phyloP scores from a whole-genome alignment of 2,329 filamentous ascomycete genomes.

The Metarhizium sp. region DNA sequence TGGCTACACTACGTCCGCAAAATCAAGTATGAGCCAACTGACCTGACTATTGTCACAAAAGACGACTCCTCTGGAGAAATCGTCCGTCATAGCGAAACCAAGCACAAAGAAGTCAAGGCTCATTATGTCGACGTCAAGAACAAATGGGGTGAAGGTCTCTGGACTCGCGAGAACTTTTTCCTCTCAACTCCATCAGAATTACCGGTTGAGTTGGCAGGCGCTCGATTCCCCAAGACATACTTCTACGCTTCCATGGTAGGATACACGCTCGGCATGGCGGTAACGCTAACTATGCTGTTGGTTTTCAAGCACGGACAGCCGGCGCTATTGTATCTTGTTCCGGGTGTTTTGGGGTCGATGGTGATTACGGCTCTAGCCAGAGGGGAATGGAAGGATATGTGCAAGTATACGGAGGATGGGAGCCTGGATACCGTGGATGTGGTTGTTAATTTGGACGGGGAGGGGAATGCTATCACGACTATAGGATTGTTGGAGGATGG shows the following conservation, averaged over 20 bases:
- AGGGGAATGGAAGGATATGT: constrained; percentile 68
- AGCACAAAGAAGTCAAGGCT: constrained; percentile 39
- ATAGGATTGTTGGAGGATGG: constrained; percentile 27
- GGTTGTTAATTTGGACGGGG: constrained; percentile 42
- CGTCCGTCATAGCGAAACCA: constrained; percentile 25
- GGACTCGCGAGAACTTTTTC: constrained; percentile 41
- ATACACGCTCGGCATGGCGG: constrained; percentile 69
- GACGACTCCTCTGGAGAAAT: constrained; percentile 23
- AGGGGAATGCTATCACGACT: constrained; percentile 36
- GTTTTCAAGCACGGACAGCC: constrained; percentile 77
- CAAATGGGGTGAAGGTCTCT: constrained; percentile 76
- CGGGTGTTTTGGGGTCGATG: constrained; percentile 64
- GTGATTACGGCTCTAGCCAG: constrained; percentile 64
- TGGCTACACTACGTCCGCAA: constrained; percentile 72
- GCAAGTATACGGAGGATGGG: constrained; percentile 70
- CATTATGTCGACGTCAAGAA: constrained; percentile 53
- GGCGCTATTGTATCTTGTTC: constrained; percentile 85
- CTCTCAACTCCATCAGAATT: constrained; percentile 14
- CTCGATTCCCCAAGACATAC: constrained; percentile 70
- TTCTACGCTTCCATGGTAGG: constrained; percentile 70
- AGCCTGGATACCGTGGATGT: constrained; percentile 45
- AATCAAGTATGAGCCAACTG: constrained; percentile 35
- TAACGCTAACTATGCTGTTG: constrained; percentile 68
- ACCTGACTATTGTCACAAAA: constrained; percentile 24
- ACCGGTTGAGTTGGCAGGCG: constrained; percentile 25